Conservation (phyloP, 257 asterid genomes). For the Nicotiana benthamiana region DNA sequence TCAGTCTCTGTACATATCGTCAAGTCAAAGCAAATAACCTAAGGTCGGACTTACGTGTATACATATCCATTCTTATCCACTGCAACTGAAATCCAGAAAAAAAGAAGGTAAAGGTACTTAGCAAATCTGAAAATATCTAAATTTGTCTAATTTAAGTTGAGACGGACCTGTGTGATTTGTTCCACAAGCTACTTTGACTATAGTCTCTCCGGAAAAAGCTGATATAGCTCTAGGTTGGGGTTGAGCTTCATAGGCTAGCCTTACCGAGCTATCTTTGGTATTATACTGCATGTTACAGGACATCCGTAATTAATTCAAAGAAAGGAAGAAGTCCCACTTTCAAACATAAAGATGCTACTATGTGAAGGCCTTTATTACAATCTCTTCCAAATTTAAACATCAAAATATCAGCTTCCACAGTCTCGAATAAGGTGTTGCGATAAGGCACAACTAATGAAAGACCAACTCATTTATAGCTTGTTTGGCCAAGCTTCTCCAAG, state of each 20-base stretch:
- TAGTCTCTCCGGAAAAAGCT: constrained; percentile 79
- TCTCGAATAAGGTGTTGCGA: too few species aligned
- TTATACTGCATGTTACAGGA: constrained; percentile 54
- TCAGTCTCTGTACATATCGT: neutral
- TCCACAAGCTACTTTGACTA: constrained; percentile 93
- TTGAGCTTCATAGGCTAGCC: constrained; percentile 97
- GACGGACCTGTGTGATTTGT: constrained; percentile 80
- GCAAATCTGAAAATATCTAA: constrained; percentile 5
- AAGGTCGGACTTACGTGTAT: constrained; percentile 75
- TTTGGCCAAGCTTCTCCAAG: too few species aligned
- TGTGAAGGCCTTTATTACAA: neutral
- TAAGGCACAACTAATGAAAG: too few species aligned
- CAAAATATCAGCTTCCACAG: too few species aligned
- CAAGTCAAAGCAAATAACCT: constrained; percentile 10
- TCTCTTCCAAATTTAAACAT: neutral
- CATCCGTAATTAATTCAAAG: neutral
- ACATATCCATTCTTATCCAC: constrained; percentile 78
- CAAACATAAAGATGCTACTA: neutral
- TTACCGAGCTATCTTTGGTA: constrained; percentile 91
- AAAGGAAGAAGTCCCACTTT: neutral
- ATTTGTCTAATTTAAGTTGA: neutral
- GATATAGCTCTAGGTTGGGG: constrained; percentile 83
- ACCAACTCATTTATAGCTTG: too few species aligned
- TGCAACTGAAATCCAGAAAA: constrained; percentile 62
- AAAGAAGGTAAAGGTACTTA: constrained; percentile 14